phyloP scores from a whole-genome alignment of 164 flowering plant species.

The Tetracentron sinense region DNA sequence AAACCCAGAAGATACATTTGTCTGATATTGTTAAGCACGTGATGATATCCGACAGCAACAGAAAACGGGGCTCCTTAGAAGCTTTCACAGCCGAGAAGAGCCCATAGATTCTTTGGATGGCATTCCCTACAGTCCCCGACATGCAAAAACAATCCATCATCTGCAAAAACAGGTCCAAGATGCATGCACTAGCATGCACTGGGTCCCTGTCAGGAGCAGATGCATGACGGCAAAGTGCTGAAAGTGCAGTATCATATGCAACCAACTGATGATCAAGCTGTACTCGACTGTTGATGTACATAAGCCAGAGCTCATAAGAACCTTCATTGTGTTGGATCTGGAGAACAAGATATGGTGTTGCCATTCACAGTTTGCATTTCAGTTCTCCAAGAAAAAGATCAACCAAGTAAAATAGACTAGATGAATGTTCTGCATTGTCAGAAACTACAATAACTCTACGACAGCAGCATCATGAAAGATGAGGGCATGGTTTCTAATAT shows the following conservation, averaged over 20 bases:
- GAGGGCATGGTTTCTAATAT: background rate
- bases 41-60: conserved; percentile 42
- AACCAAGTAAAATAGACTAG: background rate
- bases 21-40: conserved; percentile 58
- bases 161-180: conserved; percentile 79
- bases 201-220: conserved; percentile 31
- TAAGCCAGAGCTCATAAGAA: conserved; percentile 84
- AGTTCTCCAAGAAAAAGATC: conserved; percentile 1
- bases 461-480: background rate
- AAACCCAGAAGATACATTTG: conserved; percentile 76
- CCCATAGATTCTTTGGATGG: conserved; percentile 38
- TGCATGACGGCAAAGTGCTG: conserved; percentile 43
- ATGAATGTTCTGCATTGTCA: background rate
- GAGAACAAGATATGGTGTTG: conserved; percentile 25
- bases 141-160: conserved; percentile 60
- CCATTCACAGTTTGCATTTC: conserved; percentile 20
- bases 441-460: background rate
- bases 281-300: conserved; percentile 75
- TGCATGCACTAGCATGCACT: conserved; percentile 55
- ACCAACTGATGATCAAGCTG: conserved; percentile 46
- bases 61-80: conserved; percentile 24
- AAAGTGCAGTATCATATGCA: conserved; percentile 65
- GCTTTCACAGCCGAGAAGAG: conserved; percentile 26
- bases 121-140: conserved; percentile 56
- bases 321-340: conserved; percentile 61